Conservation (phyloP, 2,329 filamentous ascomycete genomes). For the Xylaria sp. region DNA sequence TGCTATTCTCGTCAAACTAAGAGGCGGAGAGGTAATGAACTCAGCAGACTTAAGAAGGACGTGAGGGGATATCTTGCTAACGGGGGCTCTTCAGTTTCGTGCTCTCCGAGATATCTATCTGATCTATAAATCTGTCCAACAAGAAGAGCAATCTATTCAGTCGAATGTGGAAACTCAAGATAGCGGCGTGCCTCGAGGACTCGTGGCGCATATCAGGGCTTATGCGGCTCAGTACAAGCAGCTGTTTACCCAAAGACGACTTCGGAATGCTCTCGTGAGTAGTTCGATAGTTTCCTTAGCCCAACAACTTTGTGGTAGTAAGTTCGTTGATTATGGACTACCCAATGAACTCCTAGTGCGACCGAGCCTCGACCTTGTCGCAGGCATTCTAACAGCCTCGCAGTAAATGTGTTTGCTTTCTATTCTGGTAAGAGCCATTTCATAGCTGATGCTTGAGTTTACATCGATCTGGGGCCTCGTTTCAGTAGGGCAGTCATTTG, state of each 20-base stretch:
- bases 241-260: constrained; percentile 42
- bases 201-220: constrained; percentile 32
- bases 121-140: constrained; percentile 50
- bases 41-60: not conserved
- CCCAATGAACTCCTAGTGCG: too few relatives aligned
- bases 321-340: constrained; percentile 30
- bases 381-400: constrained; percentile 36
- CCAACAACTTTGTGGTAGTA: constrained; percentile 53
- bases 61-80: not conserved
- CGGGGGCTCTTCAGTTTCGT: constrained; percentile 49
- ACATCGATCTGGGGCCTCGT: not conserved
- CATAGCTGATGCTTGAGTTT: not conserved
- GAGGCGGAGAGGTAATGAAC: constrained; percentile 51
- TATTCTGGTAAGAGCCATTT: constrained; percentile 53
- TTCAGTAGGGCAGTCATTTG: not conserved
- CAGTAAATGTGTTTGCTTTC: constrained; percentile 58
- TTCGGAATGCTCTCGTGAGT: constrained; percentile 50
- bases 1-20: constrained; percentile 49
- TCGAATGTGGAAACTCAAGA: constrained; percentile 22
- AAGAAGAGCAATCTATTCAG: constrained; percentile 39
- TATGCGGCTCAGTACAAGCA: constrained; percentile 43
- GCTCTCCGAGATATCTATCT: constrained; percentile 56
- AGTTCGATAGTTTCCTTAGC: constrained; percentile 49
- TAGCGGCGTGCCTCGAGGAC: constrained; percentile 31
- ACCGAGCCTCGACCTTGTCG: not conserved